Evolutionary conservation across 169 alveolate genomes (phyloP), one percentile per base, ranked within the genome.

Genomic region (Plasmodium gaboni): DNA sequence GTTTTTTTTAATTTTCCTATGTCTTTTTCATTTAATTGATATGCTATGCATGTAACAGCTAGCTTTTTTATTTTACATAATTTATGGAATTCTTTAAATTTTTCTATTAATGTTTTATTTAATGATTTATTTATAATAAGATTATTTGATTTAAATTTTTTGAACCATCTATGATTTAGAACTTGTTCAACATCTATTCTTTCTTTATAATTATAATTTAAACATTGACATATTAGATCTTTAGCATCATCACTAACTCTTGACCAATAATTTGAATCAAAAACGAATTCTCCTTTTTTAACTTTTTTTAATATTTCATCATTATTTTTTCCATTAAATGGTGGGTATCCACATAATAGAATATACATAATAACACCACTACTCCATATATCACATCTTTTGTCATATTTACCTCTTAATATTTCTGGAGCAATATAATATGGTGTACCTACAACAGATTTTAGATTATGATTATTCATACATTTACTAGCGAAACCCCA

Each of bases 361-460:
- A 94, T 95, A 87, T 92, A 95, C 73, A 96, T 83, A 42, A 97
- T 97, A n/a, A 97, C 98, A 10, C 99, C 98, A 60, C 97, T 95
- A 51, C 98, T 94, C 98, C 99, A 97, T 32, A 97, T 93, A 90
- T 98, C 99, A 92, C 99, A 98, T 69, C 92, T 92, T 93, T 97
- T 97, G 88, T 97, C 98, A 92, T 98, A 98, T 70, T 94, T 93
- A 38, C 98, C 97, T 59, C 92, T 87, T 32, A 98, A 88, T 10
- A 98, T 99, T 88, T 98, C 99, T 0, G 99, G 99, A 1, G 99
- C 99, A 22, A 98, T 97, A 93, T 98, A 98, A 88, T 98, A 98
- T 7, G 99, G 99, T 3, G 98, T 96, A 26, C 98, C 98, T 26
- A 96, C 98, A 19, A 95, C 94, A 22, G 96, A 94, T 63, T 94